These are phyloP conservation scores for Colletotrichum brevisporum DNA, from an alignment of 2,329 filamentous ascomycete species.

Conservation along the genomic window DNA sequence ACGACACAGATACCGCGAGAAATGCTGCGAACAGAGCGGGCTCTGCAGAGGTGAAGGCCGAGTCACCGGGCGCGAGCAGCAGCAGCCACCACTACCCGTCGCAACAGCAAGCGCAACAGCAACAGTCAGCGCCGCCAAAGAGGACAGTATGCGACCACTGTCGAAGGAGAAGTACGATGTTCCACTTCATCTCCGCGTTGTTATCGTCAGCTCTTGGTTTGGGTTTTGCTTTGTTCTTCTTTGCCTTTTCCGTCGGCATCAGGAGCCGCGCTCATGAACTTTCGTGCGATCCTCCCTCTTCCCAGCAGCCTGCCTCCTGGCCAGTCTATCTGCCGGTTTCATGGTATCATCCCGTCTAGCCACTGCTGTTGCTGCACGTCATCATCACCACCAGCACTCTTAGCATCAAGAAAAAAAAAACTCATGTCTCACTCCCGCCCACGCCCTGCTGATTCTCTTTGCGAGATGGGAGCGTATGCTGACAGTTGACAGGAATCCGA, in stretches of 20 bases:
- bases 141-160: conserved; percentile 63
- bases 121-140: conserved; percentile 44
- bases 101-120: conserved; percentile 13
- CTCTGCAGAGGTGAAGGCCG: conserved; percentile 41
- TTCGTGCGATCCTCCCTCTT: conserved; percentile 41
- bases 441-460: neutral
- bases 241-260: neutral
- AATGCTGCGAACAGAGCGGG: conserved; percentile 40
- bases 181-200: conserved; percentile 25
- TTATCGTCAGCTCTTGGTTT: conserved; percentile 14
- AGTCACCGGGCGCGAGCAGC: conserved; percentile 37
- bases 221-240: conserved; percentile 8
- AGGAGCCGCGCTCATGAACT: conserved; percentile 36
- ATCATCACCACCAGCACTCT: conserved; percentile 7
- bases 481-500: conserved; percentile 54
- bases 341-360: conserved; percentile 29
- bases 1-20: conserved; percentile 40
- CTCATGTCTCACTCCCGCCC: conserved; percentile 16
- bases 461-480: conserved; percentile 1
- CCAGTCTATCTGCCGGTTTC: conserved; percentile 35
- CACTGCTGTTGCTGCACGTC: conserved; percentile 32
- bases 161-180: conserved; percentile 57
- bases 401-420: neutral
- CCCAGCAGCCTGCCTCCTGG: conserved; percentile 41
- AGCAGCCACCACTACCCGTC: neutral